Evolutionary conservation across 306 rosid genomes (phyloP).

Genomic region (Prinsepia uniflora): DNA sequence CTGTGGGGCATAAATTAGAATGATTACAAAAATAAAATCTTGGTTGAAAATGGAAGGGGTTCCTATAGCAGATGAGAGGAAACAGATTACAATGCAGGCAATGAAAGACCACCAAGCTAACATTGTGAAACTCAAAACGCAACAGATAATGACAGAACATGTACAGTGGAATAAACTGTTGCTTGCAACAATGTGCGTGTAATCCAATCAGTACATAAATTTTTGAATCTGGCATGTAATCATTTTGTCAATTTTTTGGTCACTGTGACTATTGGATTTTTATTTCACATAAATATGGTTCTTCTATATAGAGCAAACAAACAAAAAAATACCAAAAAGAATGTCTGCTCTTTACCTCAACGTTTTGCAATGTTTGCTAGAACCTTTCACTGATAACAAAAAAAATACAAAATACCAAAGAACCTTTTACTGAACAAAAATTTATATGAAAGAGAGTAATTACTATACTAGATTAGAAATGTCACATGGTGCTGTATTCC

Average conservation of each 20-base stretch:
- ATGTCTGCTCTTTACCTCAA: neutral
- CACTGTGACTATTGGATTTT: neutral
- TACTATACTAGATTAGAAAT: neutral
- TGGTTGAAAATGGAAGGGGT: too few relatives aligned
- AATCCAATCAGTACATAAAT: neutral
- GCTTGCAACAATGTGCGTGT: neutral
- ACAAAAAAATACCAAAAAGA: neutral
- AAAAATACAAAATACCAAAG: too few relatives aligned
- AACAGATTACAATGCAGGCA: neutral
- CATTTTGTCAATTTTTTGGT: neutral
- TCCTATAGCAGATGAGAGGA: neutral
- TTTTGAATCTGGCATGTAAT: neutral
- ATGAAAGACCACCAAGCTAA: neutral
- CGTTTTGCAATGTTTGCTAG: neutral
- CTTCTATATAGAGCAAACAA: neutral
- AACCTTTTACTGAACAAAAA: neutral
- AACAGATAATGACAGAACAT: neutral
- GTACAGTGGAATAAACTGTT: neutral
- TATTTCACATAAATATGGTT: neutral
- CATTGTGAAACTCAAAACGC: neutral
- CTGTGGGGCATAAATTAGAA: too few relatives aligned
- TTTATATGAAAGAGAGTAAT: neutral
- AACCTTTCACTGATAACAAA: neutral
- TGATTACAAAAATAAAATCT: too few relatives aligned
- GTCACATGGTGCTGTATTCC: neutral